Base-by-base conservation (phyloP, 2,329 filamentous ascomycete species). In the Microascus cirrosus region DNA sequence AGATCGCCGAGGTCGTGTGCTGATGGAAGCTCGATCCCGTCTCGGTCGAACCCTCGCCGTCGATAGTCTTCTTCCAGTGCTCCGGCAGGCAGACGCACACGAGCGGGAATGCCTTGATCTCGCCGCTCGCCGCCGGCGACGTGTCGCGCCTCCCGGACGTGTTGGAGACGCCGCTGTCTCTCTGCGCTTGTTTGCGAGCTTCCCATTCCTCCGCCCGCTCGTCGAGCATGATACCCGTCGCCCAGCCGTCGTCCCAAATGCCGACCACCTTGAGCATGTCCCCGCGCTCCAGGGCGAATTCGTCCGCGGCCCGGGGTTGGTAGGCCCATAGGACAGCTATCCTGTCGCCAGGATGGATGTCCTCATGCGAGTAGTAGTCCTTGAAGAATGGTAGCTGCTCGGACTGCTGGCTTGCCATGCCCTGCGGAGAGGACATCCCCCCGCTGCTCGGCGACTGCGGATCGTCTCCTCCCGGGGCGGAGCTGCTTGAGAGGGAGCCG, bases 221-320 rank as follows among this genome's bases (percentile, higher is more conserved):
- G 57, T 86, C 80, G 58, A 95, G 75, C 68, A 95, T 80, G 58
- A 96, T 81, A 65, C 94, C 94, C 1, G 94, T 99, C 12, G 94
- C 94, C 94, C 94, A 99, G 53, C 94, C 94, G 69, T 99, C 94
- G 67, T 99, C 94, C 94, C 94, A 99, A 63, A 99, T 99, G 61
- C 94, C 94, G 35, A 97, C 87, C 15, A 99, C 86, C 74, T 96
- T 97, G 67, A 99, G 81, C 92, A 99, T 96, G 68, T 99, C 94
- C 57, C 94, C 94, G 59, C 94, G 85, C 66, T 97, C 94, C 42
- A 99, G 78, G 45, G 90, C 80, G 67, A 97, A 97, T 68, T 99
- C 94, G 66, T 99, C 94, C 34, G 85, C 84, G 4, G 94, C 94
- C 36, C 94, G 88, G 36, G 94, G 93, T 65, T 96, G 90, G 71